Evolutionary conservation across 2,329 filamentous ascomycete species (phyloP).

Genomic region (Escovopsis sp.): DNA sequence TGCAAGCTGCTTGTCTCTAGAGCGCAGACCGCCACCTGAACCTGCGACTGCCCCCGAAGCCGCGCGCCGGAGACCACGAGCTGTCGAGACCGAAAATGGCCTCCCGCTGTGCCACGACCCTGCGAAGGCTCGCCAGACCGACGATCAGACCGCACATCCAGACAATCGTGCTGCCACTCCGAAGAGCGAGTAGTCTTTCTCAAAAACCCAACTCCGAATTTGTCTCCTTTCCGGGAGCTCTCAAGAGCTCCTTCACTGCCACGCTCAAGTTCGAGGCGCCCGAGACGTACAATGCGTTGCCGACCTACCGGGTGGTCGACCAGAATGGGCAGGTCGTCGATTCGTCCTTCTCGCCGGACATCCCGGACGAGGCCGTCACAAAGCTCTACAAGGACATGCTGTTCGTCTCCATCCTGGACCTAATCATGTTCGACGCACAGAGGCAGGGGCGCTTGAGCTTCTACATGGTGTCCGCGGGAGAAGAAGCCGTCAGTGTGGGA

Average conservation of each 20-base stretch:
- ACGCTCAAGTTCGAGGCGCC: conserved; percentile 65
- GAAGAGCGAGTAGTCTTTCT: conserved; percentile 35
- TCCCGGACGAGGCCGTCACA: conserved; percentile 46
- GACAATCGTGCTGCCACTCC: conserved; percentile 9
- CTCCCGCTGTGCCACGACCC: background rate
- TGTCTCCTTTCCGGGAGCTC: conserved; percentile 78
- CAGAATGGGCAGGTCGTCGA: conserved; percentile 78
- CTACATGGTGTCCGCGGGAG: conserved; percentile 92
- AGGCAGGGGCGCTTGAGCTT: conserved; percentile 87
- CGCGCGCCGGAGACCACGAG: no score
- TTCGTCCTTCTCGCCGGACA: conserved; percentile 50
- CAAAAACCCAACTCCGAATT: conserved; percentile 40
- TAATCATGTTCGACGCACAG: conserved; percentile 97
- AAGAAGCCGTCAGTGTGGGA: conserved; percentile 87
- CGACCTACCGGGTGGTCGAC: conserved; percentile 85
- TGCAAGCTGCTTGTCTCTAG: no score
- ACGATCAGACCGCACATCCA: background rate
- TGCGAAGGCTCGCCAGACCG: conserved; percentile 1
- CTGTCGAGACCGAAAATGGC: no score
- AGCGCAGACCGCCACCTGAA: no score
- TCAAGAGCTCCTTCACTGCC: conserved; percentile 85
- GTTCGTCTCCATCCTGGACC: conserved; percentile 70
- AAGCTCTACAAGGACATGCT: conserved; percentile 54
- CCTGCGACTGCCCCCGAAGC: no score
- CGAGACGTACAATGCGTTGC: conserved; percentile 57